Evolutionary conservation across 2,329 filamentous ascomycete species (phyloP), one percentile per base, ranked within the genome.

Genomic region (Botryotinia convoluta): DNA sequence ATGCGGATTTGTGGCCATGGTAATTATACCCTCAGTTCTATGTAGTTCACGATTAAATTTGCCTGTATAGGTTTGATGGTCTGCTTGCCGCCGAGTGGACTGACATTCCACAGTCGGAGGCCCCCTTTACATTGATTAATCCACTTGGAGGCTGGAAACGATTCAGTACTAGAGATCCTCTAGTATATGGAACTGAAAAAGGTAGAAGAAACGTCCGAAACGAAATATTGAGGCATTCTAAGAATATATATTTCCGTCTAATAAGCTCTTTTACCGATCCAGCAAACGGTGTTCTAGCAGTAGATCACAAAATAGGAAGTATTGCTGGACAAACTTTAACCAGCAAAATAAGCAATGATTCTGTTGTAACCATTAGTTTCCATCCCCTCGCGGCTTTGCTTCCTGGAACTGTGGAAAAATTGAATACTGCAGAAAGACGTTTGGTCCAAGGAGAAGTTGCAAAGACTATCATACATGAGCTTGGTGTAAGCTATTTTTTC

Each of bases 1-100:
- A 72, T 60, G 62, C 65, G 18, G 57, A 71, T 59, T 9, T 74
- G 29, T 75, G 72, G 72, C 64, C 63, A 32, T 74, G 74, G 74
- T 75, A 72, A 22, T 45, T 54, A 29, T 44, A 29, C 65, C 20
- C 16, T 29, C 9, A 16, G 20, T 10, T 63, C 7, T 48, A 9
- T 12, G 3, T 9, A 1, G 18, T 37, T 32, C 20, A 26, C 48
- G 9, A 42, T 18, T 45, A 59, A 44, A 5, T 14, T 14, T 26
- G n/a, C 51, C 5, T 12, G n/a, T 44, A 51, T 44, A 75, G 74
- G 69, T 72, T 45, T 61, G 68, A 75, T 69, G 68, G 59, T 32
- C 39, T 75, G 14, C 48, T 72, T 42, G 48, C 59, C 37, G 32
- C 54, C 12, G 32, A 68, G 29, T 61, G 64, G 39, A 39, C 29